Evolutionary conservation across 2,329 filamentous ascomycete genomes (phyloP).

Genomic region (Nothophoma quercina): DNA sequence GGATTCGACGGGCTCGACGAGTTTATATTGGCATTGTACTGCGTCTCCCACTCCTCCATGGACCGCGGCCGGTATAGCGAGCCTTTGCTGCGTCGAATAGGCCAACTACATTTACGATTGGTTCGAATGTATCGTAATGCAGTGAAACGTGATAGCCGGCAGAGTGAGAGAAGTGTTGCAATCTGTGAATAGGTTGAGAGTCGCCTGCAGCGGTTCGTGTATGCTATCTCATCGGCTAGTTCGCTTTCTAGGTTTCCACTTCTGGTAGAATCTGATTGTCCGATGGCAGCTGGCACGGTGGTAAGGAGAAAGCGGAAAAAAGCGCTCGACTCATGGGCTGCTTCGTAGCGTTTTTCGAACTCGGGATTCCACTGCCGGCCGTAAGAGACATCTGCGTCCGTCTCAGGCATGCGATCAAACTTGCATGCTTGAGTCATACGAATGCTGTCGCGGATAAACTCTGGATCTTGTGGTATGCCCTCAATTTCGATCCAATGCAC

Average conservation of each 20-base stretch:
- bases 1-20: background rate
- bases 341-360: background rate
- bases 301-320: background rate
- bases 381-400: background rate
- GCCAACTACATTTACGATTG: background rate
- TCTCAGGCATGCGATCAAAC: background rate
- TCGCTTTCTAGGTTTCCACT: too few species aligned
- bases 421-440: background rate
- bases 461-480: background rate
- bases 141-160: background rate
- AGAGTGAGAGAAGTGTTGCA: background rate
- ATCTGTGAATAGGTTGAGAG: background rate
- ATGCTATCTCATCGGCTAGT: background rate
- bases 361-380: background rate
- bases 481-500: background rate
- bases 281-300: background rate
- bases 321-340: background rate
- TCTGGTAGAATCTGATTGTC: background rate
- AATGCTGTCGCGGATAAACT: background rate
- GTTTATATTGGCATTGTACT: too few species aligned
- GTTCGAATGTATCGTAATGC: background rate
- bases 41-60: background rate
- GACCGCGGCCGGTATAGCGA: background rate
- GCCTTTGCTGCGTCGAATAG: background rate
- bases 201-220: background rate